These are phyloP conservation scores for Serpula lacrymans DNA, from an alignment of 768 basidiomycete species.

Conservation along the genomic window DNA sequence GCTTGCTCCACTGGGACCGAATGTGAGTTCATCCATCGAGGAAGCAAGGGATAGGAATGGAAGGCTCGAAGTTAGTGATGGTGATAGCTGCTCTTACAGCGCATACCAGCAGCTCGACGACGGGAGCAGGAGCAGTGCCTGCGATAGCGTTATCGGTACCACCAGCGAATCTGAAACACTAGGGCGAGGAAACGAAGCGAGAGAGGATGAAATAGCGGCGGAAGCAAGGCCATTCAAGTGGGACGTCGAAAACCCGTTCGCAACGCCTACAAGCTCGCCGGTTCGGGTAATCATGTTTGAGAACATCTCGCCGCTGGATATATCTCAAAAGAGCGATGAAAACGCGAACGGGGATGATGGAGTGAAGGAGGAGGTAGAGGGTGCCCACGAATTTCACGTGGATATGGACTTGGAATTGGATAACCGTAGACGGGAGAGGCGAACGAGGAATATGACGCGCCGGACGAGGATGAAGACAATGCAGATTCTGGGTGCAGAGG, in stretches of 20 bases:
- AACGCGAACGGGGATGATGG: slow-evolving; percentile 1
- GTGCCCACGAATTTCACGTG: slow-evolving; percentile 3
- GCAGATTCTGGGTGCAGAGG: slow-evolving; percentile 9
- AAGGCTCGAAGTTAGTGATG: slow-evolving; percentile 1
- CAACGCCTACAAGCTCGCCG: neutral
- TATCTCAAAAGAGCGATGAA: slow-evolving; percentile 2
- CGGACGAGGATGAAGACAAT: slow-evolving; percentile 8
- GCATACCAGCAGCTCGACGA: no score
- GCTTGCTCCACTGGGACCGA: neutral
- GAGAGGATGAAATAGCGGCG: neutral
- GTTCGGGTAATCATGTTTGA: slow-evolving; percentile 1
- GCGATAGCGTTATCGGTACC: no score
- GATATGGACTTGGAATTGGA: slow-evolving; percentile 1
- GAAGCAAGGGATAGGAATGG: no score
- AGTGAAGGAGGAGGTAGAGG: slow-evolving; percentile 2
- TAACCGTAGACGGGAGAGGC: slow-evolving; percentile 5
- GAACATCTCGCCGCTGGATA: neutral
- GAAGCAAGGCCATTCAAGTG: slow-evolving; percentile 11
- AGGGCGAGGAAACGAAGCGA: no score
- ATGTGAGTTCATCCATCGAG: neutral
- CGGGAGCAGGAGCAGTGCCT: no score
- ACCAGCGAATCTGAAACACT: no score
- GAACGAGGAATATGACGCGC: slow-evolving; percentile 1
- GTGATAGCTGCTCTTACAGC: no score
- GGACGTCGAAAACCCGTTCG: slow-evolving; percentile 15